A percentile compares a stretch with the other conserved stretches of the same genome.
Conservation (phyloP, 768 basidiomycete species). For the Mrakia blollopis region DNA sequence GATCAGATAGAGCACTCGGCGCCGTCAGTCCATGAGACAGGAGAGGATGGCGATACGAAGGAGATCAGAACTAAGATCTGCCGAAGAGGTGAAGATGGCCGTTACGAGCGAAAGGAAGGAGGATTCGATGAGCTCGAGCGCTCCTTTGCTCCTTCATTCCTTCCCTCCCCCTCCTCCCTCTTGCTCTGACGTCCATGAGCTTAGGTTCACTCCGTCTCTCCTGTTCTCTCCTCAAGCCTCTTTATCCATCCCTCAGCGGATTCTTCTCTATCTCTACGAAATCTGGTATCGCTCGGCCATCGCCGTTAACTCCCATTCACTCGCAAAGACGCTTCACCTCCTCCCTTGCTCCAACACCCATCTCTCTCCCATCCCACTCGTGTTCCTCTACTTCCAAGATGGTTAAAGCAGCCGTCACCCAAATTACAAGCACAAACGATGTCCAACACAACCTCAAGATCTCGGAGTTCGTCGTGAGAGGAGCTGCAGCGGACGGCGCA, state of each 20-base stretch:
- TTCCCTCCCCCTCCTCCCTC: neutral
- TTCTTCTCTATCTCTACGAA: neutral
- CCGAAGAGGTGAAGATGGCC: too few relatives aligned
- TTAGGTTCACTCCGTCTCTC: neutral
- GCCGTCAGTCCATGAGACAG: too few relatives aligned
- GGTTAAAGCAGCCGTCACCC: slow-evolving; percentile 31
- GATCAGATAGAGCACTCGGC: too few relatives aligned
- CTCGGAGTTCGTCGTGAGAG: slow-evolving; percentile 34
- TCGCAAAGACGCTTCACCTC: neutral
- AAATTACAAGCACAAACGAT: slow-evolving; percentile 38
- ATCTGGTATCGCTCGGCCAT: neutral
- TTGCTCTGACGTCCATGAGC: neutral
- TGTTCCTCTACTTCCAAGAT: neutral
- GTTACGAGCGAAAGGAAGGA: neutral
- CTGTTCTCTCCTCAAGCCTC: neutral
- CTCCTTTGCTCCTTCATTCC: neutral
- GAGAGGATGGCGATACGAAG: too few relatives aligned
- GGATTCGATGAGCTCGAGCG: neutral
- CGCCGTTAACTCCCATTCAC: neutral
- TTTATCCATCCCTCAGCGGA: too few relatives aligned
- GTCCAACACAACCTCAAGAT: slow-evolving; percentile 38
- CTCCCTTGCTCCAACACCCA: neutral
- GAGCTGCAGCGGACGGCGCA: slow-evolving; percentile 38
- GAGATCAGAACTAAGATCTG: too few relatives aligned
- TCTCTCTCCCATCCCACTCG: neutral